Evolutionary conservation across 2,329 filamentous ascomycete species (phyloP).

Genomic region (Penicillium olsonii): DNA sequence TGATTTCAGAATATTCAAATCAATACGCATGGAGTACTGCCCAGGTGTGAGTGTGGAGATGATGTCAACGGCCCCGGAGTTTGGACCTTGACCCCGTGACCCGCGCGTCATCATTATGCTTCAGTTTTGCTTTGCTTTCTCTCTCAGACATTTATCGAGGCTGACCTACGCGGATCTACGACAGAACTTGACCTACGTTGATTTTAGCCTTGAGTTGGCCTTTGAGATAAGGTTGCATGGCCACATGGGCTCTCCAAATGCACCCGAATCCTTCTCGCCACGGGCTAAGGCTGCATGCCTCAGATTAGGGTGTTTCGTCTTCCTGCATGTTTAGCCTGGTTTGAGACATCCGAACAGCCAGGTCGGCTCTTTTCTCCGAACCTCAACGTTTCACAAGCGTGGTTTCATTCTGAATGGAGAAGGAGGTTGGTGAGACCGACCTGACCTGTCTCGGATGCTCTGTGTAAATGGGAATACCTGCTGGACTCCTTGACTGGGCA

Average conservation of each 20-base stretch:
- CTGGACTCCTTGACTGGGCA: neutral
- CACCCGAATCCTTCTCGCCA: neutral
- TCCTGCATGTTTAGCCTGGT: neutral
- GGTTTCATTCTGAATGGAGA: neutral
- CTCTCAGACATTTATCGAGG: no score
- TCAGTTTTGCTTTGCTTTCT: neutral
- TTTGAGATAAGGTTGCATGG: slow-evolving; percentile 3
- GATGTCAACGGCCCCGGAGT: neutral
- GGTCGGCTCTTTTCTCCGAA: neutral
- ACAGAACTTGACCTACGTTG: no score
- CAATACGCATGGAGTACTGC: no score
- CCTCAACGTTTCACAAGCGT: slow-evolving; percentile 1
- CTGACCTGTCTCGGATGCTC: neutral
- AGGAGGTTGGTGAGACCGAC: neutral
- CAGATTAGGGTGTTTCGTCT: neutral
- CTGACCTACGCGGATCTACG: no score
- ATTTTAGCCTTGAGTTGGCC: no score
- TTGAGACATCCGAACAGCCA: neutral
- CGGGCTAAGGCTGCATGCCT: neutral
- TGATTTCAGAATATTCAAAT: neutral
- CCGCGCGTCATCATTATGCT: slow-evolving; percentile 1
- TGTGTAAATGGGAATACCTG: neutral
- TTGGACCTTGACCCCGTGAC: slow-evolving; percentile 16
- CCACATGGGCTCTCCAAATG: slow-evolving; percentile 3
- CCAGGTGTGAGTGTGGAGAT: neutral